phyloP scores from a whole-genome alignment of 1,284 basidiomycete genomes.

The Cryptococcus sp. region DNA sequence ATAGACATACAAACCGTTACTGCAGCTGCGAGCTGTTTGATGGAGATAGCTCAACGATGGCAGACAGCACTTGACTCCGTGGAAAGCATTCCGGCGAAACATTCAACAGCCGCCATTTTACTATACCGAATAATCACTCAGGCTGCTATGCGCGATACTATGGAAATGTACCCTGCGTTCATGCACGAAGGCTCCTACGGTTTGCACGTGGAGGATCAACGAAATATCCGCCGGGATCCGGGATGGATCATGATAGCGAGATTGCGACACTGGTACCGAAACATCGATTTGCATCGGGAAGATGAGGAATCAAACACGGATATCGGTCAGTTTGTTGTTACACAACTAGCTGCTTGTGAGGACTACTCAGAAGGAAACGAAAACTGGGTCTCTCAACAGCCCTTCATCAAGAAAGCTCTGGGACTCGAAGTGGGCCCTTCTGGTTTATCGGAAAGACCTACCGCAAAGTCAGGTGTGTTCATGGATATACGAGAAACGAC shows the following conservation, averaged over 20 bases:
- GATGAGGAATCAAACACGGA: not conserved
- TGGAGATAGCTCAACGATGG: not conserved
- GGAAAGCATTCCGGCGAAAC: not conserved
- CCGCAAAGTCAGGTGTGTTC: conserved; percentile 5
- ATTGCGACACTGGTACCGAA: conserved; percentile 33
- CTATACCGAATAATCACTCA: conserved; percentile 23
- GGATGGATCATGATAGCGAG: conserved; percentile 39
- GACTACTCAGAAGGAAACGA: conserved; percentile 20
- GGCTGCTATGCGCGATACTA: conserved; percentile 6
- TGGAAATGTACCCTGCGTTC: conserved; percentile 24
- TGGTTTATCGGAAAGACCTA: not conserved
- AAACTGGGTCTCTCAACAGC: conserved; percentile 19
- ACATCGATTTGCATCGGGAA: not conserved
- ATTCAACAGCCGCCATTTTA: conserved; percentile 1
- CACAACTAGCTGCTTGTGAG: conserved; percentile 19
- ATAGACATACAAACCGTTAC: not conserved
- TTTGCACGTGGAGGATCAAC: conserved; percentile 36
- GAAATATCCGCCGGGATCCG: conserved; percentile 31
- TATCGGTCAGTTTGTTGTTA: conserved; percentile 6
- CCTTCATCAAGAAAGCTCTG: conserved; percentile 29
- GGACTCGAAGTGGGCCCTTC: conserved; percentile 2
- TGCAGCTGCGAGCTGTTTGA: not conserved
- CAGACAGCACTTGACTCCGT: not conserved
- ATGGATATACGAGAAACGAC: conserved; percentile 10
- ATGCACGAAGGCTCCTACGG: conserved; percentile 31